These are phyloP conservation scores for Fusarium pseudoanthophilum DNA, from an alignment of 2,329 filamentous ascomycete species.

Conservation along the genomic window DNA sequence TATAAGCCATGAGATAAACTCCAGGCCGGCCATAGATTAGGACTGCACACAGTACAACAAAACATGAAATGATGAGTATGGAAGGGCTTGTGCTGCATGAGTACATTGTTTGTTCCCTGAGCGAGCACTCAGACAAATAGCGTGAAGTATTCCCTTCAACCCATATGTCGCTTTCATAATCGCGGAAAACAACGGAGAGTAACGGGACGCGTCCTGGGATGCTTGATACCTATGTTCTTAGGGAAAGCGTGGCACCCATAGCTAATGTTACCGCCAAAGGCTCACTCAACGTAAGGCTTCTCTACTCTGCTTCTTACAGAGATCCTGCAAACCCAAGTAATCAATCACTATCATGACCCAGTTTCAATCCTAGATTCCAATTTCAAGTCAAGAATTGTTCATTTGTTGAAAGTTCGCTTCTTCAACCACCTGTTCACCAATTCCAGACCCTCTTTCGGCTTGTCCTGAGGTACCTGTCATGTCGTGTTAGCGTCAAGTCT, in stretches of 20 bases:
- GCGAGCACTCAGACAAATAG: not conserved
- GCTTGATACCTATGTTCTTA: no score
- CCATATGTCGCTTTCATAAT: no score
- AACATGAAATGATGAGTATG: fast-evolving
- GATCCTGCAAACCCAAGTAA: no score
- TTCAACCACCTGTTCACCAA: constrained; percentile 17
- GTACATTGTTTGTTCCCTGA: no score
- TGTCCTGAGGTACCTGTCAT: constrained; percentile 4
- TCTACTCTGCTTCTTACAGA: fast-evolving
- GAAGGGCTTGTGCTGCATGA: not conserved
- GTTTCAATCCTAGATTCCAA: no score
- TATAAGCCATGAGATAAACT: not conserved
- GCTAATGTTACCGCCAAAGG: not conserved
- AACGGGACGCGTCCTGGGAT: not conserved
- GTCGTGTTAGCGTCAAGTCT: fast-evolving
- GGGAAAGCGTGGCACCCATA: not conserved
- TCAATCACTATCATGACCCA: no score
- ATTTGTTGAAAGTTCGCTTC: constrained; percentile 3
- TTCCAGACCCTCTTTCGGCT: constrained; percentile 11
- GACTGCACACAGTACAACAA: not conserved
- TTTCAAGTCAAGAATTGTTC: fast-evolving
- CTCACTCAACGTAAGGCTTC: no score
- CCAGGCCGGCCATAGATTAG: fast-evolving
- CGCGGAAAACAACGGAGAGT: fast-evolving
- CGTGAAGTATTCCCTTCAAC: fast-evolving